Evolutionary conservation across 441 rosid genomes (phyloP).

Genomic region (Macaranga tanarius): DNA sequence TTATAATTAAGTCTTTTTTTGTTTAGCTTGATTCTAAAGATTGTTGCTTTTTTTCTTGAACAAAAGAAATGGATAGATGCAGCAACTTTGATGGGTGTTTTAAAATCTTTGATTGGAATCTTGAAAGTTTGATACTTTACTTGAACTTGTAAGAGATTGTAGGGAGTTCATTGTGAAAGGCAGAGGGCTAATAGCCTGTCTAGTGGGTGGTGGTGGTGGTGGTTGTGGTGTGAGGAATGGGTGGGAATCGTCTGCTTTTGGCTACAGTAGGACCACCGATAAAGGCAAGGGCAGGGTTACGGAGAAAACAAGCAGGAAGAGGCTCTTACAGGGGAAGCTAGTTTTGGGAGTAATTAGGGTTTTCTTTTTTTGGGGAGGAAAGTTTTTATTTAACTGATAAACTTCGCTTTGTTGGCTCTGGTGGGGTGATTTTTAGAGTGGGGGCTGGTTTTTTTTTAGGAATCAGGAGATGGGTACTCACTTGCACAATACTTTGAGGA

Average conservation of each 20-base stretch:
- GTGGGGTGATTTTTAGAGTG: conserved; percentile 14
- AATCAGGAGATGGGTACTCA: conserved; percentile 45
- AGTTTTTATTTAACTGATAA: conserved; percentile 29
- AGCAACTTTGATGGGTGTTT: conserved; percentile 9
- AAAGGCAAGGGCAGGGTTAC: conserved; percentile 80
- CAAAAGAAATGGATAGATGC: conserved; percentile 37
- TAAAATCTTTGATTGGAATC: conserved; percentile 14
- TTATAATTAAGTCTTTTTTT: background rate
- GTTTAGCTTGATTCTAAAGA: background rate
- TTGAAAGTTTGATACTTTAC: conserved; percentile 28
- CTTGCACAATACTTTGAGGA: conserved; percentile 57
- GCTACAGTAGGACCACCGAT: conserved; percentile 82
- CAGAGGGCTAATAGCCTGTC: conserved; percentile 12
- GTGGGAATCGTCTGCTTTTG: conserved; percentile 64
- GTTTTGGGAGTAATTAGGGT: conserved; percentile 28
- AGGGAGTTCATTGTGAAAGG: conserved; percentile 25
- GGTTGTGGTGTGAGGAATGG: conserved; percentile 60
- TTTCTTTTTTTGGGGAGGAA: conserved; percentile 27
- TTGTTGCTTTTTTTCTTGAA: background rate
- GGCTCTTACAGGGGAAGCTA: conserved; percentile 97
- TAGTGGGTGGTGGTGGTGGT: conserved; percentile 24
- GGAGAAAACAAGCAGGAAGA: conserved; percentile 98
- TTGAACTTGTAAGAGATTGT: conserved; percentile 22
- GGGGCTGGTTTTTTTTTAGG: conserved; percentile 30
- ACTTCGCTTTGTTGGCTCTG: conserved; percentile 9